Base-by-base conservation (phyloP, 768 basidiomycete species). In the Xanthoconium stramineum region DNA sequence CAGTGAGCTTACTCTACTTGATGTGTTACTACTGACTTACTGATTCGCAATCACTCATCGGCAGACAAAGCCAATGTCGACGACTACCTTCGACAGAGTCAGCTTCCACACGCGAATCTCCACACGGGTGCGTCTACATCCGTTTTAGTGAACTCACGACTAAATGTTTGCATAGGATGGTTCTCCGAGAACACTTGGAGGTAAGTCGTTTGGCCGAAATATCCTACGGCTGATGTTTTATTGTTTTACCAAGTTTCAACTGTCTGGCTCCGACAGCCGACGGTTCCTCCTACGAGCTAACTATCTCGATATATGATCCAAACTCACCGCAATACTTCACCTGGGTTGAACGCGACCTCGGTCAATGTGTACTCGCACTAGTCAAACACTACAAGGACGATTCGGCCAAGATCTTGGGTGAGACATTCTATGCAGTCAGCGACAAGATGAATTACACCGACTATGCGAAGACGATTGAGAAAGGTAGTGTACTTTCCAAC, bases 41-140 rank as follows among this genome's bases (percentile, higher is more conserved):
- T 13, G n/a, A 10, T 28, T 30, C 33, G 29, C 32, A 20, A 36
- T 24, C 3, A 20, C 38, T n/a, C 1, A 32, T 15, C 11, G 24
- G 24, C 24, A 68, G 68, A 69, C 56, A 69, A 68, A 42, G 65
- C 62, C 5, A 50, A 47, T 30, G 45, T 69, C 3, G 67, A 67
- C 1, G 68, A 65, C 17, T 69, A 68, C 32, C 57, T 68, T 3
- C 59, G 45, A 38, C 46, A 59, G 14, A 56, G 52, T 14, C 33
- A 38, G 17, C 52, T 68, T 43, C 68, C 68, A 1, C 47, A 65
- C 20, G 55, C 67, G 9, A 61, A 37, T 43, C 15, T 68, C 2
- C 52, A 69, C 47, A 50, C 47, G 14, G 65, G 68, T 69, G 19
- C 11, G 63, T 60, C 9, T 4, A 35, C 12, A 10, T 36, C 14